A percentile compares a stretch with the other conserved stretches of the same genome.
These are phyloP conservation scores for Musa itinerans DNA, from an alignment of 176 grass and related monocot species.

Conservation along the genomic window DNA sequence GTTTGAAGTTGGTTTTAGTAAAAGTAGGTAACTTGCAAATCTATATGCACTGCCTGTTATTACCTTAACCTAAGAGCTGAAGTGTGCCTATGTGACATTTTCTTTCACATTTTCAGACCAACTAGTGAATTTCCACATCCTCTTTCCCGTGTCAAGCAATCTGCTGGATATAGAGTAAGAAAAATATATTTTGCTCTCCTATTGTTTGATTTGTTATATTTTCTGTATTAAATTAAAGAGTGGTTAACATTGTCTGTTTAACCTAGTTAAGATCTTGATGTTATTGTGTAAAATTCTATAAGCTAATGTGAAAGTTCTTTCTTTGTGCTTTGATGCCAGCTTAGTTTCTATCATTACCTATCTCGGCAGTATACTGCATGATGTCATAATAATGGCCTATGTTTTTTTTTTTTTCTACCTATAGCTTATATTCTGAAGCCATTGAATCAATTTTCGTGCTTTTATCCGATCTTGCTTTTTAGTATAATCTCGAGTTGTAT, in stretches of 20 bases:
- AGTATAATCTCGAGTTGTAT: background rate
- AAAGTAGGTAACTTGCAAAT: too few species aligned
- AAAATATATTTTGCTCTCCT: background rate
- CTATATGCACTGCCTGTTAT: background rate
- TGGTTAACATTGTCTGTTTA: too few species aligned
- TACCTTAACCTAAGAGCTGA: conserved; percentile 14
- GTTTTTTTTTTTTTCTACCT: background rate
- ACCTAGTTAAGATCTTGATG: too few species aligned
- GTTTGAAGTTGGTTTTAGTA: too few species aligned
- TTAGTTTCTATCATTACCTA: background rate
- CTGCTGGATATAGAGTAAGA: conserved; percentile 79
- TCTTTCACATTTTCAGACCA: conserved; percentile 54
- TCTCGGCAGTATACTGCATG: background rate
- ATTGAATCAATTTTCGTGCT: background rate
- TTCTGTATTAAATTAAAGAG: background rate
- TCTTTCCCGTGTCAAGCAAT: conserved; percentile 84
- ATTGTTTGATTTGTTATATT: too few species aligned
- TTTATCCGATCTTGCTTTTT: background rate
- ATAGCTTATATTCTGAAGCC: background rate
- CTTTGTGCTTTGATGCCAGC: background rate
- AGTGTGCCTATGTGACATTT: conserved; percentile 3
- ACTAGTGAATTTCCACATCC: conserved; percentile 97
- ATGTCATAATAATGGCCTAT: background rate
- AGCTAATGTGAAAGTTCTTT: too few species aligned
- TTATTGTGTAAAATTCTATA: too few species aligned